phyloP scores from a whole-genome alignment of 768 basidiomycete species.

The Naganishia antarctica region DNA sequence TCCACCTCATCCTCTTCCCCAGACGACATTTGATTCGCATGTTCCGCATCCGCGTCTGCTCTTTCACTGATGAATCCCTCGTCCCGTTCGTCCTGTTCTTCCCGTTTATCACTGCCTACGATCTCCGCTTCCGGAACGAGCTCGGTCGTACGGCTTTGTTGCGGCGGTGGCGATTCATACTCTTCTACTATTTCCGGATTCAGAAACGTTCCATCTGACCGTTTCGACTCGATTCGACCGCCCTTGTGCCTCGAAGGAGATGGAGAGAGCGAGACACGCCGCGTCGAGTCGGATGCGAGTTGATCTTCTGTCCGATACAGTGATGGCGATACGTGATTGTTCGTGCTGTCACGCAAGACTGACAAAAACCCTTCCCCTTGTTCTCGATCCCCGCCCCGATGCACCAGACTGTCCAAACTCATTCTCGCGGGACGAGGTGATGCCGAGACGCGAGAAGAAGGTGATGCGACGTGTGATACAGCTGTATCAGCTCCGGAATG shows the following conservation, averaged over 20 bases:
- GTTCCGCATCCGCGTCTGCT: not conserved
- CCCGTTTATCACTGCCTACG: not conserved
- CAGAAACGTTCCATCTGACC: not conserved
- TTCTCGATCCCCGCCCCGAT: not conserved
- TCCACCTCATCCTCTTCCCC: conserved; percentile 8
- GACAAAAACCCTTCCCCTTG: not conserved
- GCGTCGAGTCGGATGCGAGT: not conserved
- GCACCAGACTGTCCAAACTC: conserved; percentile 7
- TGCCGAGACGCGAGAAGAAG: not conserved
- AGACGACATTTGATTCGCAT: not conserved
- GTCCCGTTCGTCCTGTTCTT: not conserved
- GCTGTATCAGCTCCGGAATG: not conserved
- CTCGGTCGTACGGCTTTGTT: not conserved
- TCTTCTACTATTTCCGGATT: not conserved
- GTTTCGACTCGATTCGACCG: not conserved
- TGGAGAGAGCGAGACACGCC: not conserved
- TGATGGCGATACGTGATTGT: not conserved
- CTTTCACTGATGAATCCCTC: not conserved
- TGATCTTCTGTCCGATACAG: not conserved
- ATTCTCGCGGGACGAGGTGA: conserved; percentile 5
- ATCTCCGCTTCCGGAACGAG: not conserved
- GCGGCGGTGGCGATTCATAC: not conserved
- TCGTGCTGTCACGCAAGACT: not conserved
- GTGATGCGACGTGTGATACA: not conserved
- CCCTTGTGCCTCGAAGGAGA: not conserved